Evolutionary conservation across 169 alveolate species (phyloP), one percentile per base, ranked within the genome.

Genomic region (Plasmodium reichenowi): DNA sequence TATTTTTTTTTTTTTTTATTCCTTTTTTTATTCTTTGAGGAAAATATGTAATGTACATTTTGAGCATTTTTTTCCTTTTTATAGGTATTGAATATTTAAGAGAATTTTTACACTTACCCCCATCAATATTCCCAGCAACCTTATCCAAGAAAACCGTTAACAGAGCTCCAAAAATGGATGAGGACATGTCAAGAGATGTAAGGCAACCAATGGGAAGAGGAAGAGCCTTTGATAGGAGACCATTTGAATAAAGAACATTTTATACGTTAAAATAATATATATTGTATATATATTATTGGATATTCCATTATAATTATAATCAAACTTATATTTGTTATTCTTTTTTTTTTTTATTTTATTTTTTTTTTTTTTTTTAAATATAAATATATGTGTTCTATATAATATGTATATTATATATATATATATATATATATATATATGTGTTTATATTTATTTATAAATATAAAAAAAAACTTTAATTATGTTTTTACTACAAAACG

Each of bases 51-150:
- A 38, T 32, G 8, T 22, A 26, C 62, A 38, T 68, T 68, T 13
- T 62, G 29, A 12, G 8, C 6, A 7, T 5, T 17, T 72, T 47
- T 50, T 29, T 43, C 3, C 3, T 48, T 26, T 54, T 45, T 80
- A 9, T 4, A 86, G 92, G 98, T 52, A 93, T 96, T 78, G 98
- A 95, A 91, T 95, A 72, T 86, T 93, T 96, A 22, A 96, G 98
- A 43, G 96, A 94, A 63, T 93, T 80, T 91, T 89, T 97, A 50
- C 97, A 97, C 88, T 96, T 98, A 60, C 99, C 99, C 9, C 95
- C 98, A 52, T 95, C 97, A 38, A 97, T 96, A 68, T 96, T 96
- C 93, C 99, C 99, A 26, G 97, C 98, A 68, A 98, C 99, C 50
- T 96, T 95, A 91, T 96, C 99, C 71, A 96, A 96, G 94, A 96